Percentiles rank a stretch among this genome's conserved stretches.
phyloP scores from a whole-genome alignment of 225 moss, liverwort and hornwort genomes.

The Rhytidiadelphus loreus region DNA sequence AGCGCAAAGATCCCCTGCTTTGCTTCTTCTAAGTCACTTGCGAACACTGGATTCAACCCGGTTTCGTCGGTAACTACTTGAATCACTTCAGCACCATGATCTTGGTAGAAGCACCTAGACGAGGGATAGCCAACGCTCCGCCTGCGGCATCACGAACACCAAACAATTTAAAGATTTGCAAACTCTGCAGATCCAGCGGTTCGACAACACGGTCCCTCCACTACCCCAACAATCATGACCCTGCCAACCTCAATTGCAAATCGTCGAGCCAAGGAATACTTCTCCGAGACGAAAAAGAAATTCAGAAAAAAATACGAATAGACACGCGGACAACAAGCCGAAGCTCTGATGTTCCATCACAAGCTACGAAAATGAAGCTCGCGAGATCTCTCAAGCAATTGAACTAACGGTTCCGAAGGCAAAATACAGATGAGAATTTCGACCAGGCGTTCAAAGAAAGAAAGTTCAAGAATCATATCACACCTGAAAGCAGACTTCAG shows the following conservation, averaged over 20 bases:
- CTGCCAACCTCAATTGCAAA: background rate
- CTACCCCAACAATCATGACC: background rate
- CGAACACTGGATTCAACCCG: constrained; percentile 11
- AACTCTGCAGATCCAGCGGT: background rate
- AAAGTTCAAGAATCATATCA: background rate
- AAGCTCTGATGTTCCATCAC: background rate
- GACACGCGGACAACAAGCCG: background rate
- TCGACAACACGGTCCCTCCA: too few species aligned
- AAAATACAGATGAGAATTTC: background rate
- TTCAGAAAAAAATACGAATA: background rate
- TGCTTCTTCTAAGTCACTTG: constrained; percentile 13
- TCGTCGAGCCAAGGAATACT: background rate
- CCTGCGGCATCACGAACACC: constrained; percentile 8
- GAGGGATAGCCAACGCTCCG: constrained; percentile 14
- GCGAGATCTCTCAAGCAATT: background rate
- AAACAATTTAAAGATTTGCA: background rate
- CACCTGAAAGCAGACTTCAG: constrained; percentile 16
- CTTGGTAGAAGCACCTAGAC: constrained; percentile 42
- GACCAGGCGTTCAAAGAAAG: background rate
- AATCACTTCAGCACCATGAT: constrained; percentile 29
- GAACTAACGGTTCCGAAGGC: background rate
- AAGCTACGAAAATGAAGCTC: background rate
- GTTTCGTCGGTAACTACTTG: constrained; percentile 16
- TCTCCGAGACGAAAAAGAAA: background rate
- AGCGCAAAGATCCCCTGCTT: background rate